These are phyloP conservation scores for Colletotrichum viniferum DNA, from an alignment of 2,329 filamentous ascomycete genomes.

Conservation along the genomic window DNA sequence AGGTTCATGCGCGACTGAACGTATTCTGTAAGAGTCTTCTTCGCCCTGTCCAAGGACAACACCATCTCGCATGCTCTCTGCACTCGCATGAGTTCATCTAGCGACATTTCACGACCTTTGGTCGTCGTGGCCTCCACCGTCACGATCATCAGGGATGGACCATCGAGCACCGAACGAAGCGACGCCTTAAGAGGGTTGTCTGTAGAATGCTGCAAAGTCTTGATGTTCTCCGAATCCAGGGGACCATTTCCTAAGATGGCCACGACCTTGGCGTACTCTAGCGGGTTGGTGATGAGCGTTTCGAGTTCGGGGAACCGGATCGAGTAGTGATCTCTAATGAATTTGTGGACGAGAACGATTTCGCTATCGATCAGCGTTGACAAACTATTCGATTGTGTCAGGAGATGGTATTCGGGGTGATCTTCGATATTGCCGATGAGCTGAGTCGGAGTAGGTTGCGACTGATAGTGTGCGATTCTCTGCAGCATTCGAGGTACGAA, in stretches of 20 bases:
- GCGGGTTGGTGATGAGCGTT: constrained; percentile 83
- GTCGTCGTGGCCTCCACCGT: constrained; percentile 93
- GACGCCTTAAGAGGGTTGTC: constrained; percentile 79
- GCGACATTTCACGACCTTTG: constrained; percentile 76
- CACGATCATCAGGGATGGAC: constrained; percentile 92
- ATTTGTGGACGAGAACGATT: constrained; percentile 93
- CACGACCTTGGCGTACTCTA: constrained; percentile 95
- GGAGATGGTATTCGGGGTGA: constrained; percentile 86
- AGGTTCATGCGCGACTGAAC: constrained; percentile 97
- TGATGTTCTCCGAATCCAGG: constrained; percentile 81
- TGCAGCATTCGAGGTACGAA: constrained; percentile 56
- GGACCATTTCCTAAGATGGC: constrained; percentile 92
- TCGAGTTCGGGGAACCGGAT: constrained; percentile 93
- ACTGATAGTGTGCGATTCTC: constrained; percentile 82
- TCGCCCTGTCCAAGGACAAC: constrained; percentile 84
- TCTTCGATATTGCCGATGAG: constrained; percentile 86
- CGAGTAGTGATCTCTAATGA: constrained; percentile 94
- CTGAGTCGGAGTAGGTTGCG: constrained; percentile 67
- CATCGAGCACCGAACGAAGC: constrained; percentile 82
- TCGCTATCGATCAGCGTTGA: constrained; percentile 94
- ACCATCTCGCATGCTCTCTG: constrained; percentile 85
- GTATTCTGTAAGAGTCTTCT: constrained; percentile 86
- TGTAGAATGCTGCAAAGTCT: constrained; percentile 74
- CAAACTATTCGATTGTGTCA: constrained; percentile 86
- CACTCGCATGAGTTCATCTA: constrained; percentile 76